Base-by-base conservation (phyloP, 2,329 filamentous ascomycete species). In the Trichoderma aggressivum region DNA sequence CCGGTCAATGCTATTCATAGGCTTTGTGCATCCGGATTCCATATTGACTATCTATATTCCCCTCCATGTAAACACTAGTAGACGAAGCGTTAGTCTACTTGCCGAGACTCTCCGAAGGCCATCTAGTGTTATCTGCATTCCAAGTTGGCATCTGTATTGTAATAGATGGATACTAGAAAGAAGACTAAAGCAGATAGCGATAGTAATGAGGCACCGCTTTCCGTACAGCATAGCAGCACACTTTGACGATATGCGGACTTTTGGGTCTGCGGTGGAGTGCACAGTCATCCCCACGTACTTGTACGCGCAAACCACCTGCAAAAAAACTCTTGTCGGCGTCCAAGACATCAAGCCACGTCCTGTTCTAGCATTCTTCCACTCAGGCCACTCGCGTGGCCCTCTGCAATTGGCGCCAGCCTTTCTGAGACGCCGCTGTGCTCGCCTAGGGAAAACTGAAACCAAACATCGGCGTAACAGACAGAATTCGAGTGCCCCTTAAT, bases 381-480 rank as follows among this genome's bases (percentile, higher is more conserved):
- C 56, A 69, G 61, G 66, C 66, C 66, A 69, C 66, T 53, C 43
- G 66, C 66, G 66, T 69, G 66, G 66, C 28, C 66, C 21, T 30
- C 47, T n/a, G 39, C 66, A 69, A 53, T 60, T 59, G 66, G 66
- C 66, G 66, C 53, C 66, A 60, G 56, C 55, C 56, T 69, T 28
- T 30, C 34, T 69, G 66, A 69, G 66, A 69, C 65, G 24, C 55
- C 30, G 62, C 16, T 18, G 8, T 26, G n/a, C 36, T 68, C 36
- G 65, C 36, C 65, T 60, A 69, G n/a, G 39, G 18, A 43, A 43
- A 43, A 10, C 55, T 61, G 66, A 69, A 69, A 69, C 66, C 56
- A 69, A 69, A 61, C 39, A 60, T 60, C 26, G 28, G 65, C 55
- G 39, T 28, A 68, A 60, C 65, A 59, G 24, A 60, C 65, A 59